Conservation (phyloP, 805 yeast genomes). For the Phaffomyces antillensis region DNA sequence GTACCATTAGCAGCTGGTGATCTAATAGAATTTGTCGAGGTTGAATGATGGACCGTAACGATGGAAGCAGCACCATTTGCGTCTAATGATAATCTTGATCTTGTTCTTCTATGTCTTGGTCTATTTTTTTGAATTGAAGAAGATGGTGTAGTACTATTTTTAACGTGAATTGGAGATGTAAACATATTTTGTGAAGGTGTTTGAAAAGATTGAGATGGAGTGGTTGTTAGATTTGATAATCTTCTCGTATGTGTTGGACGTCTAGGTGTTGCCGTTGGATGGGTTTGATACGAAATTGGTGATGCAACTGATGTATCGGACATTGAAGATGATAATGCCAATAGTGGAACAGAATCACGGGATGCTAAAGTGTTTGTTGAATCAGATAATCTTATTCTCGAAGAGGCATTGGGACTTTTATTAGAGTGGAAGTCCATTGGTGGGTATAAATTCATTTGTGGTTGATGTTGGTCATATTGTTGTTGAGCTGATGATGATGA, state of each 20-base stretch:
- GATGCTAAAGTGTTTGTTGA: conserved; percentile 30
- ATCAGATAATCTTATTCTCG: conserved; percentile 21
- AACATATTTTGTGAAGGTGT: conserved; percentile 17
- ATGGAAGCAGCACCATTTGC: conserved; percentile 24
- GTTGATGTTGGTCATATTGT: conserved; percentile 1
- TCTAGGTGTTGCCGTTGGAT: conserved; percentile 29
- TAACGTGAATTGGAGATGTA: conserved; percentile 10
- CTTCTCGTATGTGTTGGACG: conserved; percentile 19
- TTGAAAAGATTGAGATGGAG: conserved; percentile 23
- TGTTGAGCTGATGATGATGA: neutral
- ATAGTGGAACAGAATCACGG: conserved; percentile 24
- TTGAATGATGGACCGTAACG: conserved; percentile 16
- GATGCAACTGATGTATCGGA: conserved; percentile 21
- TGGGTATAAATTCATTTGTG: conserved; percentile 12
- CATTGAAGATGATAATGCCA: conserved; percentile 19
- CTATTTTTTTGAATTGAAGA: conserved; percentile 17
- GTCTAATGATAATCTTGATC: conserved; percentile 34
- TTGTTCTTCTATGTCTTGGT: conserved; percentile 31
- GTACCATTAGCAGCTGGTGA: conserved; percentile 29
- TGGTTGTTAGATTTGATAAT: conserved; percentile 24
- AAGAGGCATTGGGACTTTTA: conserved; percentile 2
- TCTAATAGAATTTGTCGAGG: conserved; percentile 20
- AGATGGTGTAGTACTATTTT: conserved; percentile 10
- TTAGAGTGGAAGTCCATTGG: conserved; percentile 1
- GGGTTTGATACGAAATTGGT: conserved; percentile 25